Evolutionary conservation across 805 yeast species (phyloP).

Genomic region (Ogataea nitratoaversa): DNA sequence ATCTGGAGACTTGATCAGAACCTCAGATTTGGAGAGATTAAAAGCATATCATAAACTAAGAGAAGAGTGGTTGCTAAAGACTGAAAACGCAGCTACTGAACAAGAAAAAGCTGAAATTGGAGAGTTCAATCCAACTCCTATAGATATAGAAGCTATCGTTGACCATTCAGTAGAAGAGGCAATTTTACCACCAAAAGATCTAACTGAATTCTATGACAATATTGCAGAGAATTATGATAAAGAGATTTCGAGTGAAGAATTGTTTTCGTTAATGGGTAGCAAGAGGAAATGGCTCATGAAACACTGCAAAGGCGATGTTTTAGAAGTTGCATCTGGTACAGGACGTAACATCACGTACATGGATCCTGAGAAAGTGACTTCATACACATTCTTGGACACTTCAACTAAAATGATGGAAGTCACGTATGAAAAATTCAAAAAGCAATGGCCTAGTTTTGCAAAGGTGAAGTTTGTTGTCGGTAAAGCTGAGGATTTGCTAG

Average conservation of each 20-base stretch:
- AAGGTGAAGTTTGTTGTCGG: conserved; percentile 88
- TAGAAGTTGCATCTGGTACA: conserved; percentile 95
- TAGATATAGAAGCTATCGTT: conserved; percentile 27
- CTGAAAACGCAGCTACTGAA: conserved; percentile 9
- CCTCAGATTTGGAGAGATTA: conserved; percentile 58
- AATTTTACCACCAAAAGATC: conserved; percentile 71
- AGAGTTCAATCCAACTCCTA: conserved; percentile 32
- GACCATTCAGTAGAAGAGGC: conserved; percentile 31
- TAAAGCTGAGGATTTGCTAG: conserved; percentile 74
- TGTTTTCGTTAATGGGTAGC: conserved; percentile 53
- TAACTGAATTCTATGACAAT: conserved; percentile 72
- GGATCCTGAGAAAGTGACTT: conserved; percentile 52
- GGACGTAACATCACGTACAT: conserved; percentile 85
- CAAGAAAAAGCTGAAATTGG: conserved; percentile 17
- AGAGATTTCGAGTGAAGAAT: conserved; percentile 72
- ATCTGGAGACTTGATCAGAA: conserved; percentile 52
- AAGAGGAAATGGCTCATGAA: conserved; percentile 78
- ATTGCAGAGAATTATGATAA: conserved; percentile 79
- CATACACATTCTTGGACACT: conserved; percentile 83
- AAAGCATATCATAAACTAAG: conserved; percentile 54
- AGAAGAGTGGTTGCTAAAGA: conserved; percentile 27
- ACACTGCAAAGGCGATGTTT: conserved; percentile 78
- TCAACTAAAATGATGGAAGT: conserved; percentile 82
- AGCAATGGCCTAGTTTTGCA: conserved; percentile 58
- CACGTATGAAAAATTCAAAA: conserved; percentile 67